Base-by-base conservation (phyloP, 768 basidiomycete species). In the Boletales sp. region DNA sequence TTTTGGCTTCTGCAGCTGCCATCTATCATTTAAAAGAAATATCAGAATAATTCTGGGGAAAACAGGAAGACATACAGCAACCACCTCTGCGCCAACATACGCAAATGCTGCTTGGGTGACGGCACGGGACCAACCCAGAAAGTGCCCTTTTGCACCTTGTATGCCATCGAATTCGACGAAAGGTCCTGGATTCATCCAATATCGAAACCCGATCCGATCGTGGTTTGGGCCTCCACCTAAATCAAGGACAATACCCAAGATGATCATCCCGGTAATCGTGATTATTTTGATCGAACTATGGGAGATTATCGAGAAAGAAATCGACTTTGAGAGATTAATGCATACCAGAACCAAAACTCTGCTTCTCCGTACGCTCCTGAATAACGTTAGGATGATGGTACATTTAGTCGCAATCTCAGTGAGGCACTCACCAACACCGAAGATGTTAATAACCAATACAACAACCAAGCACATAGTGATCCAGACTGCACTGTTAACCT, bases 91-190 rank as follows among this genome's bases (percentile, higher is more conserved):
- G 30, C 81, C 82, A 44, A 76, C 73, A 61, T 73, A 80, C 13
- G 78, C 74, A 66, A 81, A 82, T 18, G 79, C 76, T 17, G 82
- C 82, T 54, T 80, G 77, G 28, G 72, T 72, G 54, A 80, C 71
- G 36, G 78, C 80, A 11, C 76, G 69, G 69, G 72, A 79, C 65
- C 67, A 74, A 19, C 68, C 70, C 18, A 72, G 50, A 70, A 83
- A 82, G 17, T 70, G 70, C 19, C 80, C 80, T 40, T 69, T 71
- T 1, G 63, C 48, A 3, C 80, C 80, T 28, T 48, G 33, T 43
- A 74, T 72, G 15, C 53, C 56, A 42, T 68, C 40, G 51, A 55
- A 74, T 46, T 80, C 74, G 14, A 69, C 70, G 56, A 84, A 78
- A 1, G 81, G 77, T 5, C 83, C 83, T 0, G 81, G 82, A 46